Conservation (phyloP, 768 basidiomycete species). For the Boletellus emodensis region DNA sequence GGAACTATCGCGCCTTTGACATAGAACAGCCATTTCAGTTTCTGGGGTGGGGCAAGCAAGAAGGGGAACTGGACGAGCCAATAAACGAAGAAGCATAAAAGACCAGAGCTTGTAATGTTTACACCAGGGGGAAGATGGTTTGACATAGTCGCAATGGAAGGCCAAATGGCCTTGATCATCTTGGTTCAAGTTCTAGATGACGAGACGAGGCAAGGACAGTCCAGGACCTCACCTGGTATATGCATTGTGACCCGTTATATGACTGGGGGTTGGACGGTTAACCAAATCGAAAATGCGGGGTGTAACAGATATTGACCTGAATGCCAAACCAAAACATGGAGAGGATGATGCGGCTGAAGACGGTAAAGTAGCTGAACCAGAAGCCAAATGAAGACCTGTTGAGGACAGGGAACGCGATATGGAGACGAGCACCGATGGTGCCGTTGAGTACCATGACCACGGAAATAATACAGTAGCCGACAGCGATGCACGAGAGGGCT, state of each 20-base stretch:
- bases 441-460: constrained; percentile 77
- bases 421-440: constrained; percentile 73
- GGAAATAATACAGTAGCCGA: constrained; percentile 71
- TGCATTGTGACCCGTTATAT: constrained; percentile 62
- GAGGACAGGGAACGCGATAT: constrained; percentile 70
- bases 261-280: constrained; percentile 32
- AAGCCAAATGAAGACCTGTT: constrained; percentile 86
- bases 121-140: constrained; percentile 58
- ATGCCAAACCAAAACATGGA: constrained; percentile 84
- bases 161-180: constrained; percentile 86
- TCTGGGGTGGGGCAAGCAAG: constrained; percentile 72
- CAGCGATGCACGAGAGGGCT: constrained; percentile 63
- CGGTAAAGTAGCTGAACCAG: constrained; percentile 85
- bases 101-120: constrained; percentile 63
- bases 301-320: constrained; percentile 39
- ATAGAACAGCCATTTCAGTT: constrained; percentile 74
- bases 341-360: constrained; percentile 71
- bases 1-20: constrained; percentile 65
- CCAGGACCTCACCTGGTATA: constrained; percentile 48
- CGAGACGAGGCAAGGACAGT: not conserved
- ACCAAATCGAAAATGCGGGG: not conserved
- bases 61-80: constrained; percentile 77
- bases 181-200: constrained; percentile 5
- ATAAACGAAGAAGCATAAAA: constrained; percentile 73
- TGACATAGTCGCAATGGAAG: constrained; percentile 57